Base-by-base conservation (phyloP, 1,284 basidiomycete species). In the Moesziomyces antarcticus region DNA sequence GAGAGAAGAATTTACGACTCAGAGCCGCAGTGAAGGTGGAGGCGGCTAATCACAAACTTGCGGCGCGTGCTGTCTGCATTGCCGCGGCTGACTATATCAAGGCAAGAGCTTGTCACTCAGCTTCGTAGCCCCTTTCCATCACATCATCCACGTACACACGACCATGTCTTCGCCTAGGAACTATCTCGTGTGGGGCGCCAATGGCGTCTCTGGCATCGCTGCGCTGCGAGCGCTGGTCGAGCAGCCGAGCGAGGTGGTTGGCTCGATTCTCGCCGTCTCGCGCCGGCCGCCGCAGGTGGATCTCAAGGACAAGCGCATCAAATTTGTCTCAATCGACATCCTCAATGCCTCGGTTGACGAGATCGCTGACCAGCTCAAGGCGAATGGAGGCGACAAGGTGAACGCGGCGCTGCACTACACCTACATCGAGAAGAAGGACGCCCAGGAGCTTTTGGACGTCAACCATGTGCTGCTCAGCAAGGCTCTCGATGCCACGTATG, bases 341-440 rank as follows among this genome's bases (percentile, higher is more conserved):
- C 55, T 72, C 35, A 72, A 65, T 18, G 58, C 63, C 5, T 55
- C 62, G 0, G 58, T 62, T 27, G 55, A 57, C 5, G 58, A 72
- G 27, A 66, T 72, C 14, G 35, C 59, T 25, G 47, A 58, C 2
- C 46, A 59, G 46, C 62, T 72, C 58, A 66, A 58, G 20, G 58
- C 50, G 18, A 56, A 62, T 16, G 63, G 63, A 4, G 69, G 69
- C 35, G 58, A 62, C 42, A 57, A 54, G 47, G 59, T 66, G 44
- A 56, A 62, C n/a, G 63, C 30, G 0, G 69, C 69, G 1, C 56
- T 72, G 22, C 69, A 72, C 59, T 72, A 72, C 63, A 72, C 69
- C 18, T 72, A 72, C 45, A 72, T 72, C 52, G 69, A 72, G 46
- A 72, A 72, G 56, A 62, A 65, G 56, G 69, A 72, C 16, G 44